Conservation (phyloP, 2,329 filamentous ascomycete species). For the Penicillium hesseltinei region DNA sequence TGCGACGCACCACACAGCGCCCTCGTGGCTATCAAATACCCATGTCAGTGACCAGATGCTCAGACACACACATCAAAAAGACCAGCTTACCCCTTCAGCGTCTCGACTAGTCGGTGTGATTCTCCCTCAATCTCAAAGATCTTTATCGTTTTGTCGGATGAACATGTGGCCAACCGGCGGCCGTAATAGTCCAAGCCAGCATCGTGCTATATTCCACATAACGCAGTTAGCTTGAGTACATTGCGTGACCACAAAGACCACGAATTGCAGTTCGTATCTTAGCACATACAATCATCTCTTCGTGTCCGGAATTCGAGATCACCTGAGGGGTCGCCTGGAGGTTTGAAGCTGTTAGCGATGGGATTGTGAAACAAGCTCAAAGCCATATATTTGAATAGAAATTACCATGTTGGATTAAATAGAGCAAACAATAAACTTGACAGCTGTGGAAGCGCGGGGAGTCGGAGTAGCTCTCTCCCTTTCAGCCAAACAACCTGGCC, state of each 20-base stretch:
- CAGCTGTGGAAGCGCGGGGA: conserved; percentile 12
- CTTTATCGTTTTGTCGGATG: conserved; percentile 97
- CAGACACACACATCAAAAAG: not conserved
- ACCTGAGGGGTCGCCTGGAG: conserved; percentile 64
- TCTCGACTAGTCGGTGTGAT: conserved; percentile 83
- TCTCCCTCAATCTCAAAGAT: conserved; percentile 98
- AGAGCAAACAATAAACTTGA: conserved; percentile 7
- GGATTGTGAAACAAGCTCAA: not conserved
- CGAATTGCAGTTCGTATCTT: conserved; percentile 10
- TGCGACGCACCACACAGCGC: conserved; percentile 94
- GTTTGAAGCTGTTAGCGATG: conserved; percentile 14
- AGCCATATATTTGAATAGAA: not conserved
- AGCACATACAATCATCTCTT: conserved; percentile 96
- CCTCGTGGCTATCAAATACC: conserved; percentile 70
- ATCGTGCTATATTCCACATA: conserved; percentile 67
- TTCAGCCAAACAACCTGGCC: conserved; percentile 27
- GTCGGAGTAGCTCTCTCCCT: conserved; percentile 9
- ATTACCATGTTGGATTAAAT: conserved; percentile 25
- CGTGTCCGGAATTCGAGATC: conserved; percentile 83
- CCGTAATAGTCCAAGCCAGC: conserved; percentile 98
- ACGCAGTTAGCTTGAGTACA: conserved; percentile 5
- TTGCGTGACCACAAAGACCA: not conserved
- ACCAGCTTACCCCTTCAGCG: conserved; percentile 75
- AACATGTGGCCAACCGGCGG: conserved; percentile 91
- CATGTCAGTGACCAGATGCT: conserved; percentile 10